Evolutionary conservation across 345 rosid genomes (phyloP).

Genomic region (Passiflora organensis): DNA sequence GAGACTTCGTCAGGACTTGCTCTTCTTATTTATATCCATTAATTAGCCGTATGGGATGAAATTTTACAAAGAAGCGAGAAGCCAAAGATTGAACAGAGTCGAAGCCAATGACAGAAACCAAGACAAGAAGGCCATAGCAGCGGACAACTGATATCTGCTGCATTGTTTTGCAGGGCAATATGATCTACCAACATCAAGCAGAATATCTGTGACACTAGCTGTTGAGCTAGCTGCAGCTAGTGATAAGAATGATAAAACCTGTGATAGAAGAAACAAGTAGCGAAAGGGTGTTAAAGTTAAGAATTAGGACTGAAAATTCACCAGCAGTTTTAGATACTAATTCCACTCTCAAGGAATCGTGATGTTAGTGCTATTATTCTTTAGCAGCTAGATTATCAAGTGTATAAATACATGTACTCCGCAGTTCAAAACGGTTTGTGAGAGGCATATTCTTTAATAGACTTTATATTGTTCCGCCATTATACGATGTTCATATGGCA

Average conservation of each 20-base stretch:
- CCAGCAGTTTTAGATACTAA: no score
- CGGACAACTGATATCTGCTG: conserved; percentile 52
- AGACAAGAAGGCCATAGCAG: conserved; percentile 60
- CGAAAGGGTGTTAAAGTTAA: no score
- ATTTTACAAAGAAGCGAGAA: conserved; percentile 40
- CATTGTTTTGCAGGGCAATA: conserved; percentile 37
- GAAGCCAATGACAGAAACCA: conserved; percentile 52
- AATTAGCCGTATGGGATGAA: background rate
- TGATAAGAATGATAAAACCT: conserved; percentile 53
- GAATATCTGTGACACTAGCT: conserved; percentile 40
- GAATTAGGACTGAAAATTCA: no score
- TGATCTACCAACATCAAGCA: conserved; percentile 24
- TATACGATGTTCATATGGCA: no score
- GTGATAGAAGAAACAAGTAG: background rate
- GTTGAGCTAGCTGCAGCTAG: conserved; percentile 58
- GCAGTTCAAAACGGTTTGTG: no score
- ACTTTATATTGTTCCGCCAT: no score
- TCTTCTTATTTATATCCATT: background rate
- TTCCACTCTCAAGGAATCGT: no score
- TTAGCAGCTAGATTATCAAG: no score
- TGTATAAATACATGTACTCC: no score
- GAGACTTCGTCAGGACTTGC: background rate
- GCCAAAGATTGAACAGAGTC: conserved; percentile 56
- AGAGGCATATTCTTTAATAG: no score
- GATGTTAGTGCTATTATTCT: no score